These are phyloP conservation scores for Penicillium griseofulvum DNA, from an alignment of 2,329 filamentous ascomycete species.

Conservation along the genomic window DNA sequence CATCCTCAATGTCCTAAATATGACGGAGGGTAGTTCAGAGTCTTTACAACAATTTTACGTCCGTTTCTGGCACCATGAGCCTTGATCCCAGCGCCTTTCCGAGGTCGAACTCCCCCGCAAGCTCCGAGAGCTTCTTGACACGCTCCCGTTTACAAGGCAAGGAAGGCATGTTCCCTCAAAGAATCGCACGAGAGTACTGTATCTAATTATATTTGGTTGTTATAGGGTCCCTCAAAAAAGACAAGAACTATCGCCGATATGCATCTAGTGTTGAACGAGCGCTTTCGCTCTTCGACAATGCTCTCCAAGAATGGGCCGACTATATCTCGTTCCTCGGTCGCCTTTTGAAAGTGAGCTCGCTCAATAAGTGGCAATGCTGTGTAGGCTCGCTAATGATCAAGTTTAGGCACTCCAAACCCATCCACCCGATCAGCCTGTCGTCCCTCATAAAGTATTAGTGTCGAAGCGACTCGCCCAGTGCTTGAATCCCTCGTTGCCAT, in stretches of 20 bases:
- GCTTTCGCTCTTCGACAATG: conserved; percentile 84
- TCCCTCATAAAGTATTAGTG: conserved; percentile 79
- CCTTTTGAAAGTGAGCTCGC: conserved; percentile 70
- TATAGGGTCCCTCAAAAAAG: conserved; percentile 49
- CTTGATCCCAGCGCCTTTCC: conserved; percentile 43
- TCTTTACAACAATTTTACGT: conserved; percentile 22
- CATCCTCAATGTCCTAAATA: conserved; percentile 32
- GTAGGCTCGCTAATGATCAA: conserved; percentile 3
- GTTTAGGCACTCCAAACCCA: conserved; percentile 85
- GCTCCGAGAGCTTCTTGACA: conserved; percentile 77
- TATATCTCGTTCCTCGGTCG: conserved; percentile 96
- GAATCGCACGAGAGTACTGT: neutral
- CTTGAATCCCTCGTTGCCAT: conserved; percentile 86
- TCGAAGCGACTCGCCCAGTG: conserved; percentile 93
- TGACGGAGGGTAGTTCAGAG: conserved; percentile 31
- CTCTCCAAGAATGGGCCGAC: conserved; percentile 97
- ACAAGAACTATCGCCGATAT: conserved; percentile 79
- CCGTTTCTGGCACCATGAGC: conserved; percentile 41
- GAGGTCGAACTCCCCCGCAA: conserved; percentile 66
- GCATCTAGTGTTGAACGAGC: conserved; percentile 83
- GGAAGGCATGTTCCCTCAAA: conserved; percentile 59
- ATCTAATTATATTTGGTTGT: conserved; percentile 2
- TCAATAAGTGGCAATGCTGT: neutral
- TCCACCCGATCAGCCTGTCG: conserved; percentile 65
- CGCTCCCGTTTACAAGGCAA: conserved; percentile 76